phyloP scores from a whole-genome alignment of 768 basidiomycete genomes.

The Hygrocybe coccinea region DNA sequence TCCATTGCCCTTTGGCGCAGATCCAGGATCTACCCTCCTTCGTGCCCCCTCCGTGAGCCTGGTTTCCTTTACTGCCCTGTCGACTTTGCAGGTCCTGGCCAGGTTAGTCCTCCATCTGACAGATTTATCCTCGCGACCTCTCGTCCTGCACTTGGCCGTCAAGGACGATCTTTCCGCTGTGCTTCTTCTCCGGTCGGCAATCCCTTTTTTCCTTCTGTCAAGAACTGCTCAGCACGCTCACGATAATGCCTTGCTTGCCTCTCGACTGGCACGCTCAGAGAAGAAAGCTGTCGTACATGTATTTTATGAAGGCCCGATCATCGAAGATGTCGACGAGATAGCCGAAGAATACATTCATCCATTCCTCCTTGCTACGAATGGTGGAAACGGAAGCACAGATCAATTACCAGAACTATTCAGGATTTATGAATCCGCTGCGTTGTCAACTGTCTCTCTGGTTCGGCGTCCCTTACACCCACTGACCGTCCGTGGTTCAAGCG shows the following conservation, averaged over 20 bases:
- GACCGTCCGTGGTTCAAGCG: constrained; percentile 43
- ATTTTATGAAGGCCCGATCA: constrained; percentile 50
- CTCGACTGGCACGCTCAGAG: constrained; percentile 67
- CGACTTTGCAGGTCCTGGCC: constrained; percentile 48
- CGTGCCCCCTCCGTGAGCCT: constrained; percentile 43
- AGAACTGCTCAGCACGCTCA: constrained; percentile 75
- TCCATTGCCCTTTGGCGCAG: constrained; percentile 58
- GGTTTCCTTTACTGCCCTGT: constrained; percentile 50
- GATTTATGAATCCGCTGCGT: constrained; percentile 63
- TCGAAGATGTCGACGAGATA: constrained; percentile 45
- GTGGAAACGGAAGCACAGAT: constrained; percentile 18
- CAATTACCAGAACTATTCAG: constrained; percentile 37
- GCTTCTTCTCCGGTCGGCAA: constrained; percentile 69
- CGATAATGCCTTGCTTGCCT: constrained; percentile 84
- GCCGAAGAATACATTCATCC: constrained; percentile 53
- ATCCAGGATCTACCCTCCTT: constrained; percentile 55
- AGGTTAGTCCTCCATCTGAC: constrained; percentile 65
- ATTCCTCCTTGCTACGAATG: constrained; percentile 48
- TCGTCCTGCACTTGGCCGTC: constrained; percentile 70
- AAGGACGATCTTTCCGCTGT: constrained; percentile 66
- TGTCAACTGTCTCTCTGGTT: constrained; percentile 58
- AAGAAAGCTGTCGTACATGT: constrained; percentile 80
- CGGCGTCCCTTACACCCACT: constrained; percentile 60
- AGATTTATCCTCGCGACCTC: constrained; percentile 57
- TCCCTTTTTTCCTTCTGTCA: constrained; percentile 81